These are phyloP conservation scores for Delonix regia DNA, from an alignment of 306 rosid genomes.

Conservation along the genomic window DNA sequence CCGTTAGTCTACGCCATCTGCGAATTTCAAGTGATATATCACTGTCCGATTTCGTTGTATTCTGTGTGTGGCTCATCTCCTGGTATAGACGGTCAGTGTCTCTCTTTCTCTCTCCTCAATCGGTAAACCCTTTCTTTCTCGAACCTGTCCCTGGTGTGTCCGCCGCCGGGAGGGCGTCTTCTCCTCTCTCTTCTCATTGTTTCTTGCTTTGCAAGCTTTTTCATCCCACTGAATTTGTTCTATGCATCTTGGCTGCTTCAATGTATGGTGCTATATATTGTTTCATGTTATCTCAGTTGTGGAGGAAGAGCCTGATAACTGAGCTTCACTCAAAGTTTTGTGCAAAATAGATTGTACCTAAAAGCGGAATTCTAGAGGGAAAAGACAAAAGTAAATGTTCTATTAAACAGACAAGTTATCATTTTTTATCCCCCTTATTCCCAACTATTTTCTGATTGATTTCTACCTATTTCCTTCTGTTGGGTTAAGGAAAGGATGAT, in stretches of 20 bases:
- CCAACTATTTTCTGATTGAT: constrained; percentile 19
- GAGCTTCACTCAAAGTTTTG: constrained; percentile 4
- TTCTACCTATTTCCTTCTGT: not conserved
- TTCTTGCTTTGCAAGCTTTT: constrained; percentile 9
- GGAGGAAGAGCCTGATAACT: not conserved
- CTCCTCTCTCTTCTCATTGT: not conserved
- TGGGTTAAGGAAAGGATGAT: not conserved
- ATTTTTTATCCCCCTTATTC: not conserved
- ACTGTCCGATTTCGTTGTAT: not conserved
- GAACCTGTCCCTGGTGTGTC: not conserved
- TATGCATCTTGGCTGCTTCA: not conserved
- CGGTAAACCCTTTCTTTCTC: not conserved
- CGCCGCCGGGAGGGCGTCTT: not conserved
- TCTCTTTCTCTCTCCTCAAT: not conserved
- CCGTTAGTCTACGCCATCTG: not conserved
- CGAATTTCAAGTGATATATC: not conserved
- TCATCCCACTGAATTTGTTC: not conserved
- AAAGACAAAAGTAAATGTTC: not conserved
- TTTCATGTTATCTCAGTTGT: not conserved
- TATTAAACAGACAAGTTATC: not conserved
- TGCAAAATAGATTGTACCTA: not conserved
- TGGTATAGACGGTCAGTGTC: not conserved
- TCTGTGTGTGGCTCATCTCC: constrained; percentile 15
- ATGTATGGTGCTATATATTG: not conserved
- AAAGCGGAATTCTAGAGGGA: not conserved